phyloP scores from a whole-genome alignment of 1,139 yeast species.

The Sugiyamaella sp. region DNA sequence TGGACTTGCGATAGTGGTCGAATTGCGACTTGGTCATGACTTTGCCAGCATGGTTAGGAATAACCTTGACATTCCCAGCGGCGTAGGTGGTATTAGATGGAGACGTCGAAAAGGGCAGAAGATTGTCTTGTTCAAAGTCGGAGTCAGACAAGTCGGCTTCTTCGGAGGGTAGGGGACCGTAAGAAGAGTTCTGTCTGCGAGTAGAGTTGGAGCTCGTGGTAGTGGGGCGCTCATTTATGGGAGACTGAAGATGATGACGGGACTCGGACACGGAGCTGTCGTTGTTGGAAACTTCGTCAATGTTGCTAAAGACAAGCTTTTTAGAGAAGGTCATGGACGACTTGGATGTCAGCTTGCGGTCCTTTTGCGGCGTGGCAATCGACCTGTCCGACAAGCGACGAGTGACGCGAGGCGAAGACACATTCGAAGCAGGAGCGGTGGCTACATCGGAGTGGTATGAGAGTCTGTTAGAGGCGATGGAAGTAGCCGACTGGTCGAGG shows the following conservation, averaged over 20 bases:
- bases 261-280: neutral
- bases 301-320: conserved; percentile 28
- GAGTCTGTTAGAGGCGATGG: neutral
- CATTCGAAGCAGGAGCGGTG: neutral
- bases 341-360: conserved; percentile 17
- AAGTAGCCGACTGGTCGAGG: conserved; percentile 1
- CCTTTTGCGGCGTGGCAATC: neutral
- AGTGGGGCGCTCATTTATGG: conserved; percentile 8
- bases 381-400: conserved; percentile 1
- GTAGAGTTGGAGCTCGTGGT: no score
- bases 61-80: neutral
- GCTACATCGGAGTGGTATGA: conserved; percentile 2
- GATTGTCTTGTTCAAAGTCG: conserved; percentile 33
- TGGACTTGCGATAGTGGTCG: conserved; percentile 41
- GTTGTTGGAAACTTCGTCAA: conserved; percentile 17
- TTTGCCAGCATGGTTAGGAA: conserved; percentile 11
- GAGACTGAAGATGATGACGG: conserved; percentile 6
- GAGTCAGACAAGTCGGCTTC: conserved; percentile 16
- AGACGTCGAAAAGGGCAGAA: conserved; percentile 27
- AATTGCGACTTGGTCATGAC: conserved; percentile 44
- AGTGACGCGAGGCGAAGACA: neutral
- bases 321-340: conserved; percentile 34
- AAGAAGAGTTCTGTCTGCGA: neutral
- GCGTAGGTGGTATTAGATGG: conserved; percentile 3
- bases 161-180: conserved; percentile 11